Base-by-base conservation (phyloP, 768 basidiomycete genomes). In the Crucibulum laeve region DNA sequence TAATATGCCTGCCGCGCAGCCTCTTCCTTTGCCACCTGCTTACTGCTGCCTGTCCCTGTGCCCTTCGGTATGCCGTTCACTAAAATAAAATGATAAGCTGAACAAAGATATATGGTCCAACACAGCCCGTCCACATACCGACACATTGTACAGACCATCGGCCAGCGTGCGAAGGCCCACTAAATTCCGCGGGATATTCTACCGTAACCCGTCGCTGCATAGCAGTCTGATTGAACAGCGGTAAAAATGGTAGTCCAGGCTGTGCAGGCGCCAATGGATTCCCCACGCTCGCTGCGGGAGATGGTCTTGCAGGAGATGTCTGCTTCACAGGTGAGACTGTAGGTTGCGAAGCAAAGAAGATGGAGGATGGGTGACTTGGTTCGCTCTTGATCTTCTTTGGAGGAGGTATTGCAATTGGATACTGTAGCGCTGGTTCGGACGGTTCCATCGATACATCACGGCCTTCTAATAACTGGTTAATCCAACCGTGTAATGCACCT, bases 21-120 rank as follows among this genome's bases (percentile, higher is more conserved):
- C 44, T 83, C 82, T 54, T 89, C 87, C 59, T 87, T 89, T 5
- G 87, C 87, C 1, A 77, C 62, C 55, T 89, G 86, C 60, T 89
- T 89, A 59, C 70, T 84, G 41, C 70, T 66, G 22, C 84, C 84
- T n/a, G 57, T 60, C 1, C 87, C 87, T 38, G 68, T 61, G 8
- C 87, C 87, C 53, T 80, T 85, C 54, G 67, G 66, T 45, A 85
- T 77, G 1, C 83, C 84, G 52, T 87, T 83, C 40, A 86, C 87
- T 87, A 46, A 22, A 43, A 59, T 18, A 36, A 21, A 51, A 46
- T 33, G 21, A 40, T 32, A 38, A 33, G n/a, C 28, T 7, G 7
- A n/a, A 30, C 8, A 40, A 24, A 42, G 5, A 33, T 45, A 19
- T 38, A 47, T 24, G 43, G 18, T 7, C 7, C 14, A 35, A 22